Evolutionary conservation across 345 rosid genomes (phyloP).

Genomic region (Turritis glabra): DNA sequence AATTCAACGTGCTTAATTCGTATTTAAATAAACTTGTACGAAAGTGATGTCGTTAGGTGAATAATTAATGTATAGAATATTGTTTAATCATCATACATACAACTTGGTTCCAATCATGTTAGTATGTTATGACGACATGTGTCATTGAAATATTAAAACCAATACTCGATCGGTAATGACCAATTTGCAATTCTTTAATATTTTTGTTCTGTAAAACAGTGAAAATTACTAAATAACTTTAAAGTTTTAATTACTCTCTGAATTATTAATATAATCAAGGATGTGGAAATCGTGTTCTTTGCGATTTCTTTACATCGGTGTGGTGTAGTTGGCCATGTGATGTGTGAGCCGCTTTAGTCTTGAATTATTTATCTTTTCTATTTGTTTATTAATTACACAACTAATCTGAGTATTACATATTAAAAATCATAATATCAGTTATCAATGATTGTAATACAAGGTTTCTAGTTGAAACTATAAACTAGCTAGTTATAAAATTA

Average conservation of each 20-base stretch:
- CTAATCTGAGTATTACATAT: slow-evolving; percentile 4
- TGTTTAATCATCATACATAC: slow-evolving; percentile 13
- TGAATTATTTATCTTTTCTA: not conserved
- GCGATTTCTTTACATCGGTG: not conserved
- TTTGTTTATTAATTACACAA: slow-evolving; percentile 9
- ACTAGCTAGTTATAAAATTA: not conserved
- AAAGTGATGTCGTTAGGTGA: slow-evolving; percentile 10
- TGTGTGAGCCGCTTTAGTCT: not conserved
- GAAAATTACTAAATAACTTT: not conserved
- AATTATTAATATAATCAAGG: not conserved
- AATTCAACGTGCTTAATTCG: not conserved
- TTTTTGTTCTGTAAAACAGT: not conserved
- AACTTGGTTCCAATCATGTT: slow-evolving; percentile 15
- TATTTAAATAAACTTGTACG: not conserved
- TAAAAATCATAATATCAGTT: not conserved
- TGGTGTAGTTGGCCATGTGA: slow-evolving; percentile 22
- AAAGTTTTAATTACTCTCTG: not conserved
- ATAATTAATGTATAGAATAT: not conserved
- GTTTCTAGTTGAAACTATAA: not conserved
- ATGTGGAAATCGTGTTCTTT: slow-evolving; percentile 1
- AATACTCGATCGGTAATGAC: not conserved
- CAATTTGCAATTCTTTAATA: not conserved
- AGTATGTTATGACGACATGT: not conserved
- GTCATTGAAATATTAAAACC: not conserved
- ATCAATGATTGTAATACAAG: not conserved